Evolutionary conservation across 441 rosid species (phyloP).

Genomic region (Adansonia gregorii): DNA sequence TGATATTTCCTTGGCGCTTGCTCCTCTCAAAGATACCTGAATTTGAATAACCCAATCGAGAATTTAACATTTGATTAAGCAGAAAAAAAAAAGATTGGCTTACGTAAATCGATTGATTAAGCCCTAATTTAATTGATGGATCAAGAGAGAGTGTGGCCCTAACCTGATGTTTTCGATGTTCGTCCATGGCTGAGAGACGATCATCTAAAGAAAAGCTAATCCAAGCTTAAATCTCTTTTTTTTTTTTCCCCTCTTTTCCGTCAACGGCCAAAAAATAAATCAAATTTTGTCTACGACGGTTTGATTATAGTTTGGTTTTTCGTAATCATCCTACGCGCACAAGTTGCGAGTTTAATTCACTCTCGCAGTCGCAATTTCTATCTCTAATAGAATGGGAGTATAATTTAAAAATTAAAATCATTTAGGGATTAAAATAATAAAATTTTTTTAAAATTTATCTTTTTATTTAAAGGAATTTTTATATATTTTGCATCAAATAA

Average conservation of each 20-base stretch:
- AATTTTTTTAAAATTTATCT: no score
- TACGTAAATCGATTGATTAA: not conserved
- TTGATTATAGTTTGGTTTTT: not conserved
- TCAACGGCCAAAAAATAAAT: not conserved
- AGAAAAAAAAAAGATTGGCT: not conserved
- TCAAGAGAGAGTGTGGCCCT: slow-evolving; percentile 20
- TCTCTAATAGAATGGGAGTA: no score
- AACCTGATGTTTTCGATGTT: slow-evolving; percentile 78
- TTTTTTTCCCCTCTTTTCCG: not conserved
- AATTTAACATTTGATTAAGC: slow-evolving; percentile 26
- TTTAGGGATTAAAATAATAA: no score
- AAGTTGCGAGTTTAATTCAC: not conserved
- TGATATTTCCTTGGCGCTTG: slow-evolving; percentile 87
- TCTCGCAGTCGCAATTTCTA: not conserved
- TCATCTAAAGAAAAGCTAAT: not conserved
- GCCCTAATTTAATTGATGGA: not conserved
- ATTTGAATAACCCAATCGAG: slow-evolving; percentile 13
- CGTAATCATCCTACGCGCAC: not conserved
- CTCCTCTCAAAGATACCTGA: slow-evolving; percentile 94
- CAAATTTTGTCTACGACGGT: not conserved
- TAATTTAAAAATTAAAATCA: no score
- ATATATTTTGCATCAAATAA: no score
- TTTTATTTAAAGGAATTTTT: no score
- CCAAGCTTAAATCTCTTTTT: not conserved
- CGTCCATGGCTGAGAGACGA: slow-evolving; percentile 53